Evolutionary conservation across 129 eudicot species (phyloP).

Genomic region (Chrysanthemum makinoi): DNA sequence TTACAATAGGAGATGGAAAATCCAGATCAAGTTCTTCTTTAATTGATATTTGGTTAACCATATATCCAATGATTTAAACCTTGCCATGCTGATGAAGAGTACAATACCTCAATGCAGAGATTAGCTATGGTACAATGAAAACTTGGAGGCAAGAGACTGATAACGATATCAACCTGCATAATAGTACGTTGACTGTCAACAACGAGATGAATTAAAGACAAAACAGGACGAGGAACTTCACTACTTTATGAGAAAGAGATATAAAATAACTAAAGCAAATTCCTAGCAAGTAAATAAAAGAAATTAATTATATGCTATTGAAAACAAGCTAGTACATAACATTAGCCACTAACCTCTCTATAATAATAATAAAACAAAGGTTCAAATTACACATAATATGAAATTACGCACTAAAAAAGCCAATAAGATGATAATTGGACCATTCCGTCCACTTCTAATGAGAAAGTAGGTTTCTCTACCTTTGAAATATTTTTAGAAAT

Average conservation of each 20-base stretch:
- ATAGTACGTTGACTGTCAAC: constrained; percentile 14
- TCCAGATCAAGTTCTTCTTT: too few relatives aligned
- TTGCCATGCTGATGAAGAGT: constrained; percentile 14
- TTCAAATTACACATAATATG: too few relatives aligned
- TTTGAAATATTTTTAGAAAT: too few relatives aligned
- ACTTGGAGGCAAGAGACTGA: constrained; percentile 92
- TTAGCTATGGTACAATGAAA: constrained; percentile 72
- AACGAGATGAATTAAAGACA: not conserved
- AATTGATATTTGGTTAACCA: too few relatives aligned
- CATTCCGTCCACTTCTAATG: too few relatives aligned
- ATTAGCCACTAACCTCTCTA: too few relatives aligned
- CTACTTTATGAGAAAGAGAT: not conserved
- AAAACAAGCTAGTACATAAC: too few relatives aligned
- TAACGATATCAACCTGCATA: constrained; percentile 84
- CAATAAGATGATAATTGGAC: too few relatives aligned
- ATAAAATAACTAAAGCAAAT: not conserved
- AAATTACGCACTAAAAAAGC: too few relatives aligned
- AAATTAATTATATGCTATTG: not conserved
- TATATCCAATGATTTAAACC: not conserved
- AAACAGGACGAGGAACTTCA: constrained; percentile 16
- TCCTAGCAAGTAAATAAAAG: not conserved
- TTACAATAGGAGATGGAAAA: too few relatives aligned
- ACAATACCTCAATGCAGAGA: constrained; percentile 76
- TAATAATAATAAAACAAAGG: too few relatives aligned
- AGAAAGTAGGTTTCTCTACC: too few relatives aligned